Conservation (phyloP, 2,329 filamentous ascomycete genomes). For the Cercospora berteroae region DNA sequence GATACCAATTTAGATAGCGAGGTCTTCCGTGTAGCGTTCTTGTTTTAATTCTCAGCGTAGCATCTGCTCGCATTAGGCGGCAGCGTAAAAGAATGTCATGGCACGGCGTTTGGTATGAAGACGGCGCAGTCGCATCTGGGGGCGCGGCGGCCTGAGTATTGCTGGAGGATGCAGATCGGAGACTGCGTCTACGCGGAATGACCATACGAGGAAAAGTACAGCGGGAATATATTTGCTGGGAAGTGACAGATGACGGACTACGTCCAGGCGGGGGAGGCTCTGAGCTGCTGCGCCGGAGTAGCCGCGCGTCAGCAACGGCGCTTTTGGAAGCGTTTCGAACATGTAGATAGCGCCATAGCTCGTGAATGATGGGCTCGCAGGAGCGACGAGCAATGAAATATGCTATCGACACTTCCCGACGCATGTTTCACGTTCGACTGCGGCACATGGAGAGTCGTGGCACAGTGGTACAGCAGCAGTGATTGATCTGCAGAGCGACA, state of each 20-base stretch:
- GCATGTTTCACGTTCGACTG: not conserved
- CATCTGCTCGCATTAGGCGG: conserved; percentile 40
- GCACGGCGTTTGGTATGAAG: conserved; percentile 20
- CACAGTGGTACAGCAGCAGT: not conserved
- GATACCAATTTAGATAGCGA: conserved; percentile 33
- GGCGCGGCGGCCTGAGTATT: not conserved
- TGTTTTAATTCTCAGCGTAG: conserved; percentile 32
- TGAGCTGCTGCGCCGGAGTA: not conserved
- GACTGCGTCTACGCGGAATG: not conserved
- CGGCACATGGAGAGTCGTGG: not conserved
- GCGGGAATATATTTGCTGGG: not conserved
- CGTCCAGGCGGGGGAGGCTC: not conserved
- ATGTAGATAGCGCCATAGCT: conserved; percentile 12
- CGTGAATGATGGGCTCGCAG: not conserved
- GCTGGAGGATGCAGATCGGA: not conserved
- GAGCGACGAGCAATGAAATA: not conserved
- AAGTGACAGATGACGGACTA: not conserved
- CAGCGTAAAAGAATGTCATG: conserved; percentile 30
- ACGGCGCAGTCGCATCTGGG: conserved; percentile 1
- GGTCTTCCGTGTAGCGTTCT: conserved; percentile 29
- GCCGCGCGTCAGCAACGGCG: conserved; percentile 2
- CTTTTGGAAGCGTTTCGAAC: conserved; percentile 15
- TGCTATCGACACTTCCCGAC: not conserved
- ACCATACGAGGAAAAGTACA: conserved; percentile 4
- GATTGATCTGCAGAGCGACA: not conserved